Conservation (phyloP, 441 rosid genomes). For the Croton laevigatus region DNA sequence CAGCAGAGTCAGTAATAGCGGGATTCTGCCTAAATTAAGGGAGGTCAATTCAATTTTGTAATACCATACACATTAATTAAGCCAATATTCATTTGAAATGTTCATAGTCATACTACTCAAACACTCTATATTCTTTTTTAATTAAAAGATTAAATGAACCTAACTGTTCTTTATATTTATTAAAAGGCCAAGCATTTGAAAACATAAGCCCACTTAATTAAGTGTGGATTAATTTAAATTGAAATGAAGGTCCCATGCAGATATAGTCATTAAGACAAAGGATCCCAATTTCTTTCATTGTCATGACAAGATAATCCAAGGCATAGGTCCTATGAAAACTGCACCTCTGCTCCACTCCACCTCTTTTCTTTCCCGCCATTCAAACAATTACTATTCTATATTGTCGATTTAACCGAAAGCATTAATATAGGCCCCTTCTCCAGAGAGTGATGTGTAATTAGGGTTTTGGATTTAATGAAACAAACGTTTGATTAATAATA, state of each 20-base stretch:
- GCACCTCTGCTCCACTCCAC: background rate
- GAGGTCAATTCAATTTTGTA: background rate
- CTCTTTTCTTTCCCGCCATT: background rate
- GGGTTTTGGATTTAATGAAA: too few relatives aligned
- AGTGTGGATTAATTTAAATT: background rate
- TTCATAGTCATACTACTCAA: background rate
- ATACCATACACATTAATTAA: too few relatives aligned
- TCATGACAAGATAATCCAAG: background rate
- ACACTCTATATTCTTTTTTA: background rate
- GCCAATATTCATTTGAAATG: background rate
- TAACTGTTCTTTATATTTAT: background rate
- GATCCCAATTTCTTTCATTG: background rate
- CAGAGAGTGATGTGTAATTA: background rate
- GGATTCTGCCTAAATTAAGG: slow-evolving; percentile 8
- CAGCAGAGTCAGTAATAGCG: background rate
- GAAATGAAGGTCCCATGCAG: slow-evolving; percentile 23
- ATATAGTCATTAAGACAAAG: slow-evolving; percentile 15
- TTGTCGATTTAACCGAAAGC: background rate
- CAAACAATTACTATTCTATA: background rate
- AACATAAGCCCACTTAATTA: background rate
- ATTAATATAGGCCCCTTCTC: background rate
- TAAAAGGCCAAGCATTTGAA: background rate
- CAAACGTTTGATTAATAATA: too few relatives aligned
- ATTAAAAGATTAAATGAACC: background rate
- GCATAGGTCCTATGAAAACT: slow-evolving; percentile 16